phyloP scores from a whole-genome alignment of 306 rosid species.

The Citrullus mucosospermus region DNA sequence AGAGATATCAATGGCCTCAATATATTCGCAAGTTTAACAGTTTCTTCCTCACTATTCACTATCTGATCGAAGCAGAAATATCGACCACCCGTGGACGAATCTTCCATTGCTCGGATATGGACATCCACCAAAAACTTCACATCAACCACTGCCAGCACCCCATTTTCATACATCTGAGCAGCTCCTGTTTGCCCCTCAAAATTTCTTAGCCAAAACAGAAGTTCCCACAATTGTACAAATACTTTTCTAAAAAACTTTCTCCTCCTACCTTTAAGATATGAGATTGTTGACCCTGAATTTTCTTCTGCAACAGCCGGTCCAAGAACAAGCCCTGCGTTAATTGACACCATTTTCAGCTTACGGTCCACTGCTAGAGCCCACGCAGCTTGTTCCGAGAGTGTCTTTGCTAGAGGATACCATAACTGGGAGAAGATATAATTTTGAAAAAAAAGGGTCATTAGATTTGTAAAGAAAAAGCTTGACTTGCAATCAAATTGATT shows the following conservation, averaged over 20 bases:
- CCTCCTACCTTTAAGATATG: slow-evolving; percentile 26
- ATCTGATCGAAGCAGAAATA: slow-evolving; percentile 27
- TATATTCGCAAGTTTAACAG: slow-evolving; percentile 23
- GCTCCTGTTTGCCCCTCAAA: slow-evolving; percentile 16
- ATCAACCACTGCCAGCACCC: slow-evolving; percentile 24
- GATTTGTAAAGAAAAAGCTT: not conserved
- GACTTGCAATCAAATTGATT: not conserved
- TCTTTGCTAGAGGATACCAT: slow-evolving; percentile 36
- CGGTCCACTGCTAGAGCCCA: slow-evolving; percentile 46
- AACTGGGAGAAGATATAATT: slow-evolving; percentile 9
- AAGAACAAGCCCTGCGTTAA: slow-evolving; percentile 31
- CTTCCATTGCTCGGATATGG: slow-evolving; percentile 35
- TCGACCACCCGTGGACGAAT: slow-evolving; percentile 26
- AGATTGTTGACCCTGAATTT: slow-evolving; percentile 19
- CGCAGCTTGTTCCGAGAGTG: slow-evolving; percentile 33
- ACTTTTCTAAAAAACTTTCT: not conserved
- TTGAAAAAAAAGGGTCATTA: not conserved
- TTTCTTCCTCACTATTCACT: slow-evolving; percentile 24
- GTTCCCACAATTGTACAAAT: not conserved
- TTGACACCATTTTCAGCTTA: slow-evolving; percentile 26
- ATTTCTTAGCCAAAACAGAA: not conserved
- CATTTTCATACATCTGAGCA: slow-evolving; percentile 41
- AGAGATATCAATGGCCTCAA: slow-evolving; percentile 34
- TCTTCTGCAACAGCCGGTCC: slow-evolving; percentile 25
- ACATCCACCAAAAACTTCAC: slow-evolving; percentile 18